Percentiles rank a stretch among this genome's conserved stretches.
These are phyloP conservation scores for Suillus weaverae DNA, from an alignment of 768 basidiomycete genomes.

Conservation along the genomic window DNA sequence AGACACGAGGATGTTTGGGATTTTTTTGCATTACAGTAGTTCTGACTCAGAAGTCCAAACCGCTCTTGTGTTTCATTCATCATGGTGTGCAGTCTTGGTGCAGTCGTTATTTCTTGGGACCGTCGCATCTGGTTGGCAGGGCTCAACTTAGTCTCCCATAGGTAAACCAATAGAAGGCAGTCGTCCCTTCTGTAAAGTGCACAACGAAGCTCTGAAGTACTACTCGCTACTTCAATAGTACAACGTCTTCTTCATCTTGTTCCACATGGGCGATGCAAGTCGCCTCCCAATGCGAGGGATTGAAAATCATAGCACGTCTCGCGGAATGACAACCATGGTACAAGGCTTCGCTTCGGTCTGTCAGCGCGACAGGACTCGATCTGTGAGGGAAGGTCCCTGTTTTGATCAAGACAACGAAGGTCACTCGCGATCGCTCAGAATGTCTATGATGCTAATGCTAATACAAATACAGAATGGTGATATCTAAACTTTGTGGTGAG, in stretches of 20 bases:
- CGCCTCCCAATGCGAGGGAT: background rate
- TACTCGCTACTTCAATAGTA: background rate
- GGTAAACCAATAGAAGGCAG: background rate
- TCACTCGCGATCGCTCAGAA: background rate
- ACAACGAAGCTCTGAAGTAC: background rate
- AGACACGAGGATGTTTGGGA: background rate
- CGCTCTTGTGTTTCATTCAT: background rate
- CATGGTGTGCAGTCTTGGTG: background rate
- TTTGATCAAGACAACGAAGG: background rate
- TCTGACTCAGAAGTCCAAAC: background rate
- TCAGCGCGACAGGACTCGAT: background rate
- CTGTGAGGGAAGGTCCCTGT: background rate
- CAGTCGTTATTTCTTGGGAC: background rate
- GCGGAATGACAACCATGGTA: background rate
- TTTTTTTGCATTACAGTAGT: background rate
- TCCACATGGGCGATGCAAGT: background rate
- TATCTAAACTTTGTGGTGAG: background rate
- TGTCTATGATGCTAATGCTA: background rate
- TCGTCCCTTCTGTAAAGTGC: background rate
- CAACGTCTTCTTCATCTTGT: background rate
- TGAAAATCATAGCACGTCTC: background rate
- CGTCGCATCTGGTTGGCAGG: background rate
- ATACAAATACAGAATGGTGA: background rate
- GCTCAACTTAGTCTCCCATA: background rate
- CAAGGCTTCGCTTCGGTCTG: background rate